Evolutionary conservation across 768 basidiomycete genomes (phyloP).

Genomic region (Coprinopsis strossmayeri): DNA sequence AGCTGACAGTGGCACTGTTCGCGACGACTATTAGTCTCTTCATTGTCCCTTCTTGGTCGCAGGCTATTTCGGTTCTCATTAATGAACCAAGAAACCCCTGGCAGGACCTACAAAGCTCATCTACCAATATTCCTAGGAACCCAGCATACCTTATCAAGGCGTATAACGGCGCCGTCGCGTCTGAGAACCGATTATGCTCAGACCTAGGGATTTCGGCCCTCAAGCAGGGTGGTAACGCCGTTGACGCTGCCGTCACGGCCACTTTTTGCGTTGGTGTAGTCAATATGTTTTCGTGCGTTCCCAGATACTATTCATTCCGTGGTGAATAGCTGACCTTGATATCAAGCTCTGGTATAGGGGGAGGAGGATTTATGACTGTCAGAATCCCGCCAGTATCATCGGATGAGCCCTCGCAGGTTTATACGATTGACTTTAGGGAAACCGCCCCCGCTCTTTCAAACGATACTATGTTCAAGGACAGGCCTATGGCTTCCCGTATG

Average conservation of each 20-base stretch:
- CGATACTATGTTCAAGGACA: conserved; percentile 65
- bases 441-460: conserved; percentile 71
- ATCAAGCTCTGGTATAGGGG: conserved; percentile 74
- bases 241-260: conserved; percentile 80
- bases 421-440: conserved; percentile 84
- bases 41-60: too few relatives aligned
- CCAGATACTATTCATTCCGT: conserved; percentile 3
- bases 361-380: conserved; percentile 82
- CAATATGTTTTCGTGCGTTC: conserved; percentile 77
- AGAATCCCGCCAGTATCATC: conserved; percentile 54
- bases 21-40: too few relatives aligned
- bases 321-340: conserved; percentile 1
- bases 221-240: conserved; percentile 82
- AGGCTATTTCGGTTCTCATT: too few relatives aligned
- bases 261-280: conserved; percentile 77
- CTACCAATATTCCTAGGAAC: conserved; percentile 19
- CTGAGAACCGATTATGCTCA: conserved; percentile 84
- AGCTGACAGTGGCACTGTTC: too few relatives aligned
- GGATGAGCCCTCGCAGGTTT: conserved; percentile 48
- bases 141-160: conserved; percentile 50
- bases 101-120: too few relatives aligned
- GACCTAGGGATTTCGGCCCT: conserved; percentile 73
- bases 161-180: conserved; percentile 78
- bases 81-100: too few relatives aligned
- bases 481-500: conserved; percentile 45